A percentile compares a stretch with the other conserved stretches of the same genome.
These are phyloP conservation scores for Ophiostoma pallidulum DNA, from an alignment of 2,329 filamentous ascomycete genomes.

Conservation along the genomic window DNA sequence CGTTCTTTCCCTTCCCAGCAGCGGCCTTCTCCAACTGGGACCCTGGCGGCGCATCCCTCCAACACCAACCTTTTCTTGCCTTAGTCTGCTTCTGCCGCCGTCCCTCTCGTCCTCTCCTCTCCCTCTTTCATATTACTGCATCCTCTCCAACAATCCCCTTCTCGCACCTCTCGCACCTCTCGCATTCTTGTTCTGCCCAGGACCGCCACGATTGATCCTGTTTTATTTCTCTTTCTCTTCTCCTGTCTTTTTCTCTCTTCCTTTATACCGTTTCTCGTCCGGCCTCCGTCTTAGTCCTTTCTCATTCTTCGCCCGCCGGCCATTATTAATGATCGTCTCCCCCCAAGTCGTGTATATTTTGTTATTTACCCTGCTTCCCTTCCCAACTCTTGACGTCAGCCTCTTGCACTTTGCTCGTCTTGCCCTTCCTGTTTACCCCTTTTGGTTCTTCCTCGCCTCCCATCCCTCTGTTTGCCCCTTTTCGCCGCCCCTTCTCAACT, in stretches of 20 bases:
- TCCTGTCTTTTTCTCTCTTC: background rate
- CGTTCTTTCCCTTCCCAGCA: conserved; percentile 6
- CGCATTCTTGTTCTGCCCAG: no score
- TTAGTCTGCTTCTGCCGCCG: background rate
- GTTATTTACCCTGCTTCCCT: background rate
- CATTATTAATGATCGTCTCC: no score
- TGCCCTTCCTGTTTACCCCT: background rate
- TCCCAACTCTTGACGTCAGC: background rate
- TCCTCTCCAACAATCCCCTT: background rate
- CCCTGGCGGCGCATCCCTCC: background rate
- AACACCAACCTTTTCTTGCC: conserved; percentile 6
- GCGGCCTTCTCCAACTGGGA: no score
- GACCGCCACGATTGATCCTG: conserved; percentile 6
- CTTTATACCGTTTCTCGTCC: no score
- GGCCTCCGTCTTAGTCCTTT: background rate
- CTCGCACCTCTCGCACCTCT: background rate
- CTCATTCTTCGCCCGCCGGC: background rate
- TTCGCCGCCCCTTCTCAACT: no score
- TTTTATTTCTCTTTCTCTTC: background rate
- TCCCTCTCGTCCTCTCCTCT: background rate
- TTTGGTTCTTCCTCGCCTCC: no score
- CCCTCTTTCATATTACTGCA: background rate
- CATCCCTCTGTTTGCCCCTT: background rate
- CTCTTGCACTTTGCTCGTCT: background rate
- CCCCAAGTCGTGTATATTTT: no score